phyloP scores from a whole-genome alignment of 768 basidiomycete species.

The Lactarius sanguifluus region DNA sequence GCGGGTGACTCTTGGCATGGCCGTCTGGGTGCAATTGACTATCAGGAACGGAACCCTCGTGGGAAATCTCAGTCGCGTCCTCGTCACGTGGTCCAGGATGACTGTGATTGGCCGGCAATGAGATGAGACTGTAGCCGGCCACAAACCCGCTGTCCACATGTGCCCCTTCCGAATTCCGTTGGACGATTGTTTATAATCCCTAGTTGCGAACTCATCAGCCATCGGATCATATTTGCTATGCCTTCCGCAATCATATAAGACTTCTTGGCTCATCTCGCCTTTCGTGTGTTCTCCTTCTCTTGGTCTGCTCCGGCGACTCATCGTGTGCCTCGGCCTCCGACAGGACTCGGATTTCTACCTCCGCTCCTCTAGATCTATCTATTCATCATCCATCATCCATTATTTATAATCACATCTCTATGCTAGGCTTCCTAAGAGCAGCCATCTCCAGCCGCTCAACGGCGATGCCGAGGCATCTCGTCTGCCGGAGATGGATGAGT shows the following conservation, averaged over 20 bases:
- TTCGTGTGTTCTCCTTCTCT: slow-evolving; percentile 6
- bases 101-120: slow-evolving; percentile 1
- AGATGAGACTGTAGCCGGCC: background rate
- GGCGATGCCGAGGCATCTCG: background rate
- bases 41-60: background rate
- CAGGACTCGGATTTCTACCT: slow-evolving; percentile 14
- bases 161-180: slow-evolving; percentile 8
- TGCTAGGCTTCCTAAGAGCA: slow-evolving; percentile 4
- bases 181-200: slow-evolving; percentile 1
- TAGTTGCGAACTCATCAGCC: background rate
- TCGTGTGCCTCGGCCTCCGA: slow-evolving; percentile 8
- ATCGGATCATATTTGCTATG: slow-evolving; percentile 23
- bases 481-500: slow-evolving; percentile 45
- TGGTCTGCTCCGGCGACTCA: background rate
- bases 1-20: slow-evolving; percentile 21
- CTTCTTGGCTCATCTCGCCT: background rate
- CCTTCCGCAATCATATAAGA: slow-evolving; percentile 16
- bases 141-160: background rate
- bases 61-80: background rate
- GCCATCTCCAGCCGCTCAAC: background rate
- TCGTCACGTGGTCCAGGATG: slow-evolving; percentile 13
- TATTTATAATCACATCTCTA: slow-evolving; percentile 18
- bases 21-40: background rate
- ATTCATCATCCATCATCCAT: slow-evolving; percentile 13
- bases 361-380: slow-evolving; percentile 11